These are phyloP conservation scores for Lathyrus aphaca DNA, from an alignment of 306 rosid genomes.

Conservation along the genomic window DNA sequence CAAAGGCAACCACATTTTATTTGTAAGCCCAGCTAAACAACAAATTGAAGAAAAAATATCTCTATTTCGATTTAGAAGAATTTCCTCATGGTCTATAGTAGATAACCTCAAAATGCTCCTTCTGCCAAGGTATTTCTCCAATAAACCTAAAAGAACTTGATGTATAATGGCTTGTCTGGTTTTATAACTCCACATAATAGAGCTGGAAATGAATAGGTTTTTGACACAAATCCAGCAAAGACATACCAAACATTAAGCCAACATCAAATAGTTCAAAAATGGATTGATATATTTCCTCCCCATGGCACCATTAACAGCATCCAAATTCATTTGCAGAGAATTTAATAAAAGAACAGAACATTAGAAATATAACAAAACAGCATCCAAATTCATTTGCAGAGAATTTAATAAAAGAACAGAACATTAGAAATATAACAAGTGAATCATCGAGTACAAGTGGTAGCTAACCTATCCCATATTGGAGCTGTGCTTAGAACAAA, in stretches of 20 bases:
- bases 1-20: constrained; percentile 9
- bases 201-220: not conserved
- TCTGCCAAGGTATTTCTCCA: not conserved
- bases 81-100: not conserved
- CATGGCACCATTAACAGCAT: constrained; percentile 1
- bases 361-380: constrained; percentile 8
- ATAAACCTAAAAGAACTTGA: not conserved
- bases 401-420: constrained; percentile 24
- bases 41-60: not conserved
- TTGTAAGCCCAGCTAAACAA: constrained; percentile 10
- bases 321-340: constrained; percentile 3
- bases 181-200: not conserved
- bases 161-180: not conserved
- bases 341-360: constrained; percentile 19
- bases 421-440: constrained; percentile 9
- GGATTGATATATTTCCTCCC: constrained; percentile 22
- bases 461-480: constrained; percentile 91
- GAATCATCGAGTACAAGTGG: not conserved
- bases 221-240: not conserved
- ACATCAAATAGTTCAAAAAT: constrained; percentile 2
- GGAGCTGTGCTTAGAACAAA: constrained; percentile 81
- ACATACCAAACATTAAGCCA: not conserved
- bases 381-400: not conserved
- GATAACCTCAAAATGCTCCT: not conserved
- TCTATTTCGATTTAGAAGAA: not conserved